Evolutionary conservation across 2,329 filamentous ascomycete species (phyloP).

Genomic region (Rasamsonia emersonii): DNA sequence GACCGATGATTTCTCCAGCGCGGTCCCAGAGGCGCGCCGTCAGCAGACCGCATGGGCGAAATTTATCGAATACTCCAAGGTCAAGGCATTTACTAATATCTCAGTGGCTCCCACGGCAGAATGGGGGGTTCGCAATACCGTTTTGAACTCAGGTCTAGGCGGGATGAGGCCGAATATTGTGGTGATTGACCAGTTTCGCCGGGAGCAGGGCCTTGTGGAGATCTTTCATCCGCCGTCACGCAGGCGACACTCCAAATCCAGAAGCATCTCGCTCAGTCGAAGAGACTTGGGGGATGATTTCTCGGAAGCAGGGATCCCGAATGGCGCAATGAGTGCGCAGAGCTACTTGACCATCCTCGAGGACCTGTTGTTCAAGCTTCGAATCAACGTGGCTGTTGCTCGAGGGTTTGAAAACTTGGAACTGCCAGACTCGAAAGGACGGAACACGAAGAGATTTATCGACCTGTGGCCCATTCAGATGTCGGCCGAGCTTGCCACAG

Average conservation of each 20-base stretch:
- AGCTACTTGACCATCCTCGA: conserved; percentile 78
- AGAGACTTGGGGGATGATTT: conserved; percentile 8
- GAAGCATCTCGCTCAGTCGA: conserved; percentile 11
- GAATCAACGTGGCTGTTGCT: conserved; percentile 76
- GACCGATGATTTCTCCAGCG: conserved; percentile 67
- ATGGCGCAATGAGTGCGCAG: conserved; percentile 59
- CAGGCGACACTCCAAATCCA: conserved; percentile 14
- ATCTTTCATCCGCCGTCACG: conserved; percentile 43
- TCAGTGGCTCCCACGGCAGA: conserved; percentile 73
- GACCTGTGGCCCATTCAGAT: conserved; percentile 92
- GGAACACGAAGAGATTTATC: conserved; percentile 65
- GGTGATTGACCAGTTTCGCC: conserved; percentile 65
- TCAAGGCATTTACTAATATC: conserved; percentile 85
- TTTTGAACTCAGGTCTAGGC: conserved; percentile 70
- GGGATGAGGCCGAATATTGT: conserved; percentile 88
- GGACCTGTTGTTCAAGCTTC: conserved; percentile 66
- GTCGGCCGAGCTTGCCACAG: conserved; percentile 69
- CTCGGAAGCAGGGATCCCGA: conserved; percentile 60
- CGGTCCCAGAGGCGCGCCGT: conserved; percentile 70
- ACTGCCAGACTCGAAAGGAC: conserved; percentile 53
- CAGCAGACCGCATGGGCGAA: conserved; percentile 79
- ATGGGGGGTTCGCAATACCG: conserved; percentile 77
- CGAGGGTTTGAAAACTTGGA: conserved; percentile 73
- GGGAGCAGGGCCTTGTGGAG: conserved; percentile 48
- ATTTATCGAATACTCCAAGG: conserved; percentile 76